Evolutionary conservation across 2,329 filamentous ascomycete genomes (phyloP).

Genomic region (Botrytis elliptica): DNA sequence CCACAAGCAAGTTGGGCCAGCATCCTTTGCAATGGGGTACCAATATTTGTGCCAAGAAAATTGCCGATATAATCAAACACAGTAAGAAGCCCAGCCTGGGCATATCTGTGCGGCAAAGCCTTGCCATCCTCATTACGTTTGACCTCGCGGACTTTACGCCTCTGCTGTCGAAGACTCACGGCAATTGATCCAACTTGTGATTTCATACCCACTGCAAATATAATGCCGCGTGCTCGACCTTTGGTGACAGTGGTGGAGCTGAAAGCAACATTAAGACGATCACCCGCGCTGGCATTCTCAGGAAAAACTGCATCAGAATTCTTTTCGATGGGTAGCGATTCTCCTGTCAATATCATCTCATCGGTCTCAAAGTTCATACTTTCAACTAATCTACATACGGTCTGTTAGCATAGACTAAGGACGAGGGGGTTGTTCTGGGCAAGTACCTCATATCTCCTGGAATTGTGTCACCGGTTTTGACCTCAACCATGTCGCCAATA

Average conservation of each 20-base stretch:
- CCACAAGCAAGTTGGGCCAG: constrained; percentile 63
- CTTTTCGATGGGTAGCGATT: constrained; percentile 59
- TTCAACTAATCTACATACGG: constrained; percentile 45
- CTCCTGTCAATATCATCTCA: constrained; percentile 61
- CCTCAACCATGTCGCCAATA: constrained; percentile 56
- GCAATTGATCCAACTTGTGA: constrained; percentile 67
- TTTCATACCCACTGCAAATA: constrained; percentile 58
- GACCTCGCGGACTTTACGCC: constrained; percentile 47
- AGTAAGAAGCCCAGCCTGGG: constrained; percentile 44
- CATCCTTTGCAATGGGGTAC: constrained; percentile 66
- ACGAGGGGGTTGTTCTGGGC: not conserved
- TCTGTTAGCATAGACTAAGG: constrained; percentile 22
- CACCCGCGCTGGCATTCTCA: constrained; percentile 44
- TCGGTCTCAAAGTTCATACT: constrained; percentile 58
- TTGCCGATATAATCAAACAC: constrained; percentile 54
- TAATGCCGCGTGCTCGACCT: constrained; percentile 59
- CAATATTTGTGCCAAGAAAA: constrained; percentile 63
- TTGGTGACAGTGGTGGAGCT: constrained; percentile 62
- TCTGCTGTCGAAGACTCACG: constrained; percentile 53
- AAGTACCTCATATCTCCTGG: constrained; percentile 43
- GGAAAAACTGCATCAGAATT: constrained; percentile 49
- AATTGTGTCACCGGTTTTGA: constrained; percentile 49
- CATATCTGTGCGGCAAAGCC: constrained; percentile 49
- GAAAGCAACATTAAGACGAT: constrained; percentile 61
- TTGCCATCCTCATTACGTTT: constrained; percentile 50